phyloP scores from a whole-genome alignment of 768 basidiomycete species.

The Coprinopsis strossmayeri region DNA sequence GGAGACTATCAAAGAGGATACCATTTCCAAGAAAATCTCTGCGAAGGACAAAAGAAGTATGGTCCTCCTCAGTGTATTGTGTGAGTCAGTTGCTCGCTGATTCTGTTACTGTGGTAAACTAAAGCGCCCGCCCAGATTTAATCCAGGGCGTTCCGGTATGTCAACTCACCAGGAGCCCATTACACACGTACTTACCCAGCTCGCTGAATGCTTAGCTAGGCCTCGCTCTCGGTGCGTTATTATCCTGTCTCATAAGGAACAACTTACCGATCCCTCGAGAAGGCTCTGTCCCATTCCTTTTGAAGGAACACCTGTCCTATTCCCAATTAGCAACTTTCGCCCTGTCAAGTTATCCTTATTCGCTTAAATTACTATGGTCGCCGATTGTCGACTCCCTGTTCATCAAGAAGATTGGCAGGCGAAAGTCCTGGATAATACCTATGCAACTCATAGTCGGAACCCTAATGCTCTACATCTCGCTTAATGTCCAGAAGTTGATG shows the following conservation, averaged over 20 bases:
- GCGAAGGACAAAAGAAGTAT: slow-evolving; percentile 80
- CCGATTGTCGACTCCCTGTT: slow-evolving; percentile 94
- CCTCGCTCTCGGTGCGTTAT: slow-evolving; percentile 69
- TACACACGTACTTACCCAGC: slow-evolving; percentile 7
- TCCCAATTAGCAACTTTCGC: slow-evolving; percentile 95
- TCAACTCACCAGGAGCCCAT: slow-evolving; percentile 13
- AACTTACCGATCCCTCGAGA: slow-evolving; percentile 1
- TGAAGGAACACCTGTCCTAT: slow-evolving; percentile 93
- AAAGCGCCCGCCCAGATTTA: slow-evolving; percentile 39
- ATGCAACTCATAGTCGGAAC: slow-evolving; percentile 89
- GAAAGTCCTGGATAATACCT: slow-evolving; percentile 99
- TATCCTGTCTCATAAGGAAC: not conserved
- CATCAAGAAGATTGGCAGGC: slow-evolving; percentile 74
- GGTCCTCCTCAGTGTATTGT: slow-evolving; percentile 78
- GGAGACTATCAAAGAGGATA: slow-evolving; percentile 18
- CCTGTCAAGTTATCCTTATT: slow-evolving; percentile 90
- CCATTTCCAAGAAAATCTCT: slow-evolving; percentile 46
- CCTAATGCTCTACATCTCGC: slow-evolving; percentile 73
- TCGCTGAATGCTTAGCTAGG: slow-evolving; percentile 48
- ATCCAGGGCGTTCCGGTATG: slow-evolving; percentile 89
- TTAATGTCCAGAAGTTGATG: slow-evolving; percentile 69
- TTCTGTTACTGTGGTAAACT: slow-evolving; percentile 10
- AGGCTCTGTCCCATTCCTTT: slow-evolving; percentile 96
- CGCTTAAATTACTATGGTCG: slow-evolving; percentile 94
- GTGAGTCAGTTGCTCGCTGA: slow-evolving; percentile 42